Evolutionary conservation across 2,329 filamentous ascomycete species (phyloP), one percentile per base, ranked within the genome.

Genomic region (Fusarium pseudonygamai): DNA sequence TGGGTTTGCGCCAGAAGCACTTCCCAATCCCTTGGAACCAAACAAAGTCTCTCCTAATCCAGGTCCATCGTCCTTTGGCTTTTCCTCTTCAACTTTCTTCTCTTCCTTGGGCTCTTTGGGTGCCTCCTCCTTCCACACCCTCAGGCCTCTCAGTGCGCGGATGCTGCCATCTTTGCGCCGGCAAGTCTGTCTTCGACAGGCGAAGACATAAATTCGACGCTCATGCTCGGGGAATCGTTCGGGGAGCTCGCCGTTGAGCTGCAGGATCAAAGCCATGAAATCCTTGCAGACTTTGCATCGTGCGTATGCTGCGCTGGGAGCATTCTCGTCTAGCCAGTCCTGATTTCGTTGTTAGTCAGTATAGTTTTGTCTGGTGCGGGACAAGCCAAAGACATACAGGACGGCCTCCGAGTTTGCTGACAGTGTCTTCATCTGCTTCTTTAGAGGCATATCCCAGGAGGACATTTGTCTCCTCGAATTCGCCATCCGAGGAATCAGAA

Each of bases 191-290:
- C 90, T 88, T 67, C 91, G 89, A 82, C 96, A 99, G 24, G 89
- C 89, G 81, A 97, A 95, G 18, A 99, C 87, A 79, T 98, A 98
- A 24, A 99, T 81, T 70, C 96, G 90, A 75, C 96, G 88, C 78
- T 98, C 94, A 82, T 98, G 94, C 63, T 92, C 91, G 4, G 95
- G 93, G 78, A 97, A 98, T 55, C 90, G 88, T 62, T 96, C 93
- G 20, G 95, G 95, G 7, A 98, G 87, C 80, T 98, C 95, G 77
- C 91, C 95, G 82, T 99, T 94, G 34, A 99, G 88, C 82, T 99
- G 95, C 52, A 99, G 88, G 7, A 99, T 89, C 16, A 98, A 87
- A 4, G 90, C 91, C 90, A 98, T 94, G 59, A 94, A 83, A 59
- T 91, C 89, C 75, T 94, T 93, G 89, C 96, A 99, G 74, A 93